phyloP scores from a whole-genome alignment of 2,329 filamentous ascomycete species.

The Fusarium sp. region DNA sequence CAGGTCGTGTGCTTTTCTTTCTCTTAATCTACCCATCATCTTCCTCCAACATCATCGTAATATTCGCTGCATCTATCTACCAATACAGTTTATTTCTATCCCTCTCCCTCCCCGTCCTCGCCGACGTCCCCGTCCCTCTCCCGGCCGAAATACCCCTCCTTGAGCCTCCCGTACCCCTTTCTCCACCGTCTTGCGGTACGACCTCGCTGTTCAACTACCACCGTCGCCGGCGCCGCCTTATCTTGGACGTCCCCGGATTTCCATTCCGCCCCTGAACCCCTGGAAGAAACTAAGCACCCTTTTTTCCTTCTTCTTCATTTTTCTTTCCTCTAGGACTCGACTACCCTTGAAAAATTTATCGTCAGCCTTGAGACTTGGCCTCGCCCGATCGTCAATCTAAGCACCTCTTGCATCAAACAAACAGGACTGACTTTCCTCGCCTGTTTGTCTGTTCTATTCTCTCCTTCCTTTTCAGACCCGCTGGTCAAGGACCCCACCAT shows the following conservation, averaged over 20 bases:
- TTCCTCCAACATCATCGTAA: too few species aligned
- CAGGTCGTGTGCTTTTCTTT: slow-evolving; percentile 55
- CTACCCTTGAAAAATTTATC: background rate
- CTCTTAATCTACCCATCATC: background rate
- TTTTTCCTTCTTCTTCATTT: background rate
- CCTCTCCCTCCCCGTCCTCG: slow-evolving; percentile 16
- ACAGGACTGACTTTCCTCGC: background rate
- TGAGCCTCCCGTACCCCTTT: slow-evolving; percentile 40
- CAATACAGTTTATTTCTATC: background rate
- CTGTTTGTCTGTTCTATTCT: slow-evolving; percentile 2
- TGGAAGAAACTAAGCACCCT: slow-evolving; percentile 29
- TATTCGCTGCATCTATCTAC: too few species aligned
- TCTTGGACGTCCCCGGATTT: slow-evolving; percentile 37
- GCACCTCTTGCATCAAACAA: background rate
- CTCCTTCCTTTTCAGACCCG: slow-evolving; percentile 15
- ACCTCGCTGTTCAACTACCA: slow-evolving; percentile 19
- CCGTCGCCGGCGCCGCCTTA: slow-evolving; percentile 44
- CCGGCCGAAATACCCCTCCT: slow-evolving; percentile 22
- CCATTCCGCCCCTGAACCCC: slow-evolving; percentile 39
- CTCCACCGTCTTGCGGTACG: slow-evolving; percentile 33
- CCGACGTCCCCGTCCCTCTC: slow-evolving; percentile 29
- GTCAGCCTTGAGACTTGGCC: slow-evolving; percentile 10
- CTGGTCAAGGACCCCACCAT: slow-evolving; percentile 19
- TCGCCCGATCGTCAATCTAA: slow-evolving; percentile 14
- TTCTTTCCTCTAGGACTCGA: background rate